Base-by-base conservation (phyloP, 768 basidiomycete species). In the Cubamyces lactineus region DNA sequence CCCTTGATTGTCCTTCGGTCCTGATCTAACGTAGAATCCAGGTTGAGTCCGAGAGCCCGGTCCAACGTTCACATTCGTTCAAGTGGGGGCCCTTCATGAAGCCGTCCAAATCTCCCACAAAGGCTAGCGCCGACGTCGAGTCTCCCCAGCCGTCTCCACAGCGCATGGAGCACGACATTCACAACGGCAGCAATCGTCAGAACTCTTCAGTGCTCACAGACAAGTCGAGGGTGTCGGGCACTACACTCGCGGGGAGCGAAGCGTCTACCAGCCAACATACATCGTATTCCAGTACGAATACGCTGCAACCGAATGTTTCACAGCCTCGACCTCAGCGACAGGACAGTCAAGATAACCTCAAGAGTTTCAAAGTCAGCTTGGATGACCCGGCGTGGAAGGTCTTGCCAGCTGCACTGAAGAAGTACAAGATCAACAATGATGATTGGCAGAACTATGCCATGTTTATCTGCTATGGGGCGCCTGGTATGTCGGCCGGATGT, bases 341-440 rank as follows among this genome's bases (percentile, higher is more conserved):
- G 69, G 89, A 92, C 43, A 91, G 85, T 66, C 73, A 79, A 12
- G 82, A 87, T 69, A 93, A 92, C 67, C 80, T 93, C 64, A 94
- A 96, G 78, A 93, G 90, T 70, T 98, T 99, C 85, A 94, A 96
- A 75, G 96, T 99, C 62, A 97, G 92, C 66, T 74, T 99, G 59
- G 96, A 98, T 57, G 97, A 99, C 73, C 97, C 97, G 0, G 97
- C 96, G 34, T 98, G 92, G 90, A 98, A 98, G 72, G 97, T 99
- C 21, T 79, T 99, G 16, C 97, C 97, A 1, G 97, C 97, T 0
- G 97, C 97, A 16, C 79, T 99, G 65, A 98, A 98, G 78, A 98
- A 98, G 75, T 99, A 99, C 75, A 95, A 93, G 71, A 98, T 98
- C 76, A 94, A 96, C 74, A 93, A 93, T 67, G 97, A 98, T 66